These are phyloP conservation scores for Vanrija sp. DNA, from an alignment of 1,284 basidiomycete species.

Conservation along the genomic window DNA sequence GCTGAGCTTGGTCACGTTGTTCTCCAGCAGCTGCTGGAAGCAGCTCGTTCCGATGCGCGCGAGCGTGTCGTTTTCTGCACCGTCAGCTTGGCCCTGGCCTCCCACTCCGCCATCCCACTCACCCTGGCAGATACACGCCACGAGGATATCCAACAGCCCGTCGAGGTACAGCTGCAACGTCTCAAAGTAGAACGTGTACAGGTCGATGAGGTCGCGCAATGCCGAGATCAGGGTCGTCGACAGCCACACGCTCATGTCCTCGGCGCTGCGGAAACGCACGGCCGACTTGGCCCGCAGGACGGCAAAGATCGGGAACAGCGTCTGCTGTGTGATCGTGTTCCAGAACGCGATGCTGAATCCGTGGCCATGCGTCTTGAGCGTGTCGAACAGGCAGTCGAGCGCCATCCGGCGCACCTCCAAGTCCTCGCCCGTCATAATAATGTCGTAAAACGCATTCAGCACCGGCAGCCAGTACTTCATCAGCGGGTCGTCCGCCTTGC, in stretches of 20 bases:
- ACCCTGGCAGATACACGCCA: constrained; percentile 99
- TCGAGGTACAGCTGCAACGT: constrained; percentile 86
- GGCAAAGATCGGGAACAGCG: constrained; percentile 97
- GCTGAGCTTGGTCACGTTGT: constrained; percentile 84
- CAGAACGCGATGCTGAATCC: constrained; percentile 91
- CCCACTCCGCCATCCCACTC: constrained; percentile 19
- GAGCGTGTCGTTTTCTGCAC: constrained; percentile 89
- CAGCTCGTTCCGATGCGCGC: constrained; percentile 98
- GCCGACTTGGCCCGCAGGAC: constrained; percentile 68
- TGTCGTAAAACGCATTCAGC: constrained; percentile 95
- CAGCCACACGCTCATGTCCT: constrained; percentile 99
- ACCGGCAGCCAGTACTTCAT: constrained; percentile 96
- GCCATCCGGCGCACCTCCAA: constrained; percentile 94
- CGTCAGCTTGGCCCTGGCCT: neutral
- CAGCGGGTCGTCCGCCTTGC: constrained; percentile 69
- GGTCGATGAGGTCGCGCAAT: constrained; percentile 86
- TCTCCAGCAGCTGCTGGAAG: constrained; percentile 91
- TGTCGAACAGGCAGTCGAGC: constrained; percentile 90
- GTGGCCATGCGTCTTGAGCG: constrained; percentile 83
- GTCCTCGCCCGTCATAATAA: constrained; percentile 99
- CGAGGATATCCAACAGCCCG: constrained; percentile 85
- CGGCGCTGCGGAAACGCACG: constrained; percentile 88
- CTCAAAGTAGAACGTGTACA: constrained; percentile 95
- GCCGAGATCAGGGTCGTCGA: constrained; percentile 99
- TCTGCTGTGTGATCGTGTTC: constrained; percentile 95